These are phyloP conservation scores for Moniliophthora roreri DNA, from an alignment of 1,284 basidiomycete genomes.

Conservation along the genomic window DNA sequence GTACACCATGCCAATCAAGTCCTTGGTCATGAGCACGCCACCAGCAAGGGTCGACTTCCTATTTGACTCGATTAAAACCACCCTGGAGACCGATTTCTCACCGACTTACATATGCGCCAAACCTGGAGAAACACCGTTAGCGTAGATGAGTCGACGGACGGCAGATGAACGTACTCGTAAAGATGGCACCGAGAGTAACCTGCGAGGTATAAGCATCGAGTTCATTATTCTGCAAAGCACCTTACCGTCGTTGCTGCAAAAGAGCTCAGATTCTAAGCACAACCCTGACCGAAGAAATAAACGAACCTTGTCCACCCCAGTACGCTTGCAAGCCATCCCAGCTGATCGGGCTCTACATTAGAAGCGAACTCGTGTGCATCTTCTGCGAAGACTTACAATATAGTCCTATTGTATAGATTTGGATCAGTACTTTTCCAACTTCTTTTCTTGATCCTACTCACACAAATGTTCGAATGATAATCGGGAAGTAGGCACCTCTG, in stretches of 20 bases:
- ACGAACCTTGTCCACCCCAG: conserved; percentile 21
- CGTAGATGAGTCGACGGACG: background rate
- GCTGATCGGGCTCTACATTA: no score
- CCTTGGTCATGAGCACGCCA: conserved; percentile 19
- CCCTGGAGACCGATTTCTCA: background rate
- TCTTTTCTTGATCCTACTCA: conserved; percentile 4
- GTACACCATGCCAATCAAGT: conserved; percentile 22
- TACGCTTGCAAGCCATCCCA: conserved; percentile 22
- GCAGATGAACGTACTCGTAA: conserved; percentile 6
- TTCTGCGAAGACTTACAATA: no score
- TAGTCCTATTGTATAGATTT: no score
- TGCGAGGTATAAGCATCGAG: background rate
- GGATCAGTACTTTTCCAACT: no score
- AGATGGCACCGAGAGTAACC: conserved; percentile 15
- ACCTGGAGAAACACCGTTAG: conserved; percentile 2
- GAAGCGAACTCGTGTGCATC: no score
- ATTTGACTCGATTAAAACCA: background rate
- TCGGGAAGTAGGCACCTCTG: conserved; percentile 20
- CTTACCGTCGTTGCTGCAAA: conserved; percentile 12
- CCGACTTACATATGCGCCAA: conserved; percentile 12
- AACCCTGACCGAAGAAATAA: background rate
- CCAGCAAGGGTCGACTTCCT: conserved; percentile 19
- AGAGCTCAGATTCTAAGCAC: background rate
- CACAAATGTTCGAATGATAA: conserved; percentile 19
- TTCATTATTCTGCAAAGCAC: background rate